Evolutionary conservation across 2,329 filamentous ascomycete species (phyloP), one percentile per base, ranked within the genome.

Genomic region (Sporothrix variecibatus): DNA sequence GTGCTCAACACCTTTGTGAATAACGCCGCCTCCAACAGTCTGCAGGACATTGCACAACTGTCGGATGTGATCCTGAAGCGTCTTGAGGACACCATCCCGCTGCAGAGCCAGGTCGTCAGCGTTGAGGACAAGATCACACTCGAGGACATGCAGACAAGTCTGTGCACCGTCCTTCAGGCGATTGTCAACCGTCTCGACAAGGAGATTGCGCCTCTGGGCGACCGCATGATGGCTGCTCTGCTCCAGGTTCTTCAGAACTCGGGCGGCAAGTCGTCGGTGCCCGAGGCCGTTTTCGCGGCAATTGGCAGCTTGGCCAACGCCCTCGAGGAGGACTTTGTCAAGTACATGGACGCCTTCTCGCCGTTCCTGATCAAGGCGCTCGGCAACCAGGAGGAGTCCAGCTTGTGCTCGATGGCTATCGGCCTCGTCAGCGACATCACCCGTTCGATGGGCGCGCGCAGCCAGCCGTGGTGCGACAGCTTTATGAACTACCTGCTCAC

Each of bases 401-500:
- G 91, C 82, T 89, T 98, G 76, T 98, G 96, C 87, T 92, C 95
- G 64, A 97, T 98, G 91, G 95, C 96, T 79, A 98, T 99, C 82
- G 96, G 96, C 79, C 89, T 99, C 73, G 95, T 98, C 78, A 97
- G 95, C 82, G 96, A 99, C 81, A 96, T 99, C 79, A 95, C 94
- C 71, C 92, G 96, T 79, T 96, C 95, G 20, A 87, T 98, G 81
- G 94, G 94, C 81, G 92, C 94, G 81, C 93, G 93, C 82, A 93
- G 95, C 80, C 94, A 97, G 84, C 96, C 95, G 74, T 98, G 92
- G 87, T 99, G 96, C 84, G 96, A 99, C 80, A 90, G 91, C 77
- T 98, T 98, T 83, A 99, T 99, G 96, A 99, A 99, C 87, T 93
- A 96, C 81, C 87, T 99, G 74, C 89, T 99, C 76, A 95, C 94